A percentile compares a stretch with the other conserved stretches of the same genome.
These are phyloP conservation scores for Pyricularia pennisetigena DNA, from an alignment of 2,329 filamentous ascomycete species.

Conservation along the genomic window DNA sequence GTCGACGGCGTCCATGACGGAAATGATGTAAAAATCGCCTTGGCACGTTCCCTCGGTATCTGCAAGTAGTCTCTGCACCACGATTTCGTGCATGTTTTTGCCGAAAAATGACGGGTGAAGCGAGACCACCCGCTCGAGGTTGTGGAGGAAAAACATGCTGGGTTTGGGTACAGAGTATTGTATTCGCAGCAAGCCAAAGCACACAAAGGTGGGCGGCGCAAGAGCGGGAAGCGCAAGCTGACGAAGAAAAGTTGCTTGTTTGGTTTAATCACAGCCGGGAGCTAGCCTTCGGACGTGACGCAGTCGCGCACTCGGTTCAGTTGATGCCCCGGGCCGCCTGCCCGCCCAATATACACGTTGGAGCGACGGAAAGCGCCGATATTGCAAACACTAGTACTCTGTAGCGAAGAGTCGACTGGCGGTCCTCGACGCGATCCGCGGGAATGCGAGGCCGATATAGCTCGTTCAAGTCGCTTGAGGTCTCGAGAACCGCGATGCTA, in stretches of 20 bases:
- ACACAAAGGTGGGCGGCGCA: not conserved
- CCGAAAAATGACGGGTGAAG: conserved; percentile 97
- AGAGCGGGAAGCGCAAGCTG: not conserved
- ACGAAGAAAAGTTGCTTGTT: not conserved
- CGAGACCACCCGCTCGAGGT: conserved; percentile 88
- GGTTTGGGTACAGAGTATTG: not conserved
- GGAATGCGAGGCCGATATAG: not conserved
- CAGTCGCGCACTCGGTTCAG: not conserved
- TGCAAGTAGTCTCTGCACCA: conserved; percentile 79
- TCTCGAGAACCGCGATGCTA: not conserved
- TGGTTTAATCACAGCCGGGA: not conserved
- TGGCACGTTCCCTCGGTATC: conserved; percentile 95
- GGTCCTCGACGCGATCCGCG: not conserved
- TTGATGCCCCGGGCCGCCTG: not conserved
- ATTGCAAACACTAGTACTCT: not conserved
- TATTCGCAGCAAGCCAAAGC: not conserved
- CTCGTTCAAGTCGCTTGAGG: not conserved
- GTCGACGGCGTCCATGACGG: conserved; percentile 93
- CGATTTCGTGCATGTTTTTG: conserved; percentile 82
- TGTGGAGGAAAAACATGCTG: conserved; percentile 95
- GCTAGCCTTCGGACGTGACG: not conserved
- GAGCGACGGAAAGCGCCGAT: not conserved
- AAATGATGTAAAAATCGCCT: conserved; percentile 94
- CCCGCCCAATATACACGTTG: not conserved
- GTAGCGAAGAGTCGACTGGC: not conserved